A percentile compares a stretch with the other conserved stretches of the same genome.
These are phyloP conservation scores for Podila verticillata DNA, from an alignment of 192 early-diverging fungal species.

Conservation along the genomic window DNA sequence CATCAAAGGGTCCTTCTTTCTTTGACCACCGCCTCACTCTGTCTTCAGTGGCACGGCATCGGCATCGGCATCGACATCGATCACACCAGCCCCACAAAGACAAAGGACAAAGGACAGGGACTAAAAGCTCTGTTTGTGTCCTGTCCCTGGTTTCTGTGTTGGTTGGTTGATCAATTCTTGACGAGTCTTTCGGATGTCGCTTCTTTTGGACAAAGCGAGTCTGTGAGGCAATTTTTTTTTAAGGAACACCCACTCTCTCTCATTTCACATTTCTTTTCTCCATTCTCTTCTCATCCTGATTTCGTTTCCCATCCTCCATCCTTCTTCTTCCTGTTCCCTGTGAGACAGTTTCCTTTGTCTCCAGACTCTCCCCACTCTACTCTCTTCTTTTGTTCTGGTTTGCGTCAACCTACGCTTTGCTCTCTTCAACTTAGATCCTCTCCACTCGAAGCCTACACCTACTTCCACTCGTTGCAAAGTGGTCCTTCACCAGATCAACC, in stretches of 20 bases:
- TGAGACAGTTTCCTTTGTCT: not conserved
- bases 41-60: too few relatives aligned
- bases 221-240: not conserved
- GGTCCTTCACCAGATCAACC: not conserved
- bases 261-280: not conserved
- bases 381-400: not conserved
- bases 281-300: not conserved
- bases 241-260: not conserved
- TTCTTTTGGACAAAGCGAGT: slow-evolving; percentile 1
- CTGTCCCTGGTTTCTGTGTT: too few relatives aligned
- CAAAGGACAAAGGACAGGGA: too few relatives aligned
- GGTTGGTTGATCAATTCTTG: not conserved
- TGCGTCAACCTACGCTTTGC: not conserved
- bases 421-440: not conserved
- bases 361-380: slow-evolving; percentile 2
- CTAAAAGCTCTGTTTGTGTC: too few relatives aligned
- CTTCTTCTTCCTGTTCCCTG: not conserved
- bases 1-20: too few relatives aligned
- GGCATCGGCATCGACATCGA: too few relatives aligned
- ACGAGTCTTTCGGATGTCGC: not conserved
- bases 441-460: not conserved
- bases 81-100: too few relatives aligned
- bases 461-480: not conserved
- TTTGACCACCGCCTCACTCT: too few relatives aligned
- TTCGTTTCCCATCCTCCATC: not conserved